Evolutionary conservation across 129 eudicot species (phyloP).

Genomic region (Kitagawia praeruptora): DNA sequence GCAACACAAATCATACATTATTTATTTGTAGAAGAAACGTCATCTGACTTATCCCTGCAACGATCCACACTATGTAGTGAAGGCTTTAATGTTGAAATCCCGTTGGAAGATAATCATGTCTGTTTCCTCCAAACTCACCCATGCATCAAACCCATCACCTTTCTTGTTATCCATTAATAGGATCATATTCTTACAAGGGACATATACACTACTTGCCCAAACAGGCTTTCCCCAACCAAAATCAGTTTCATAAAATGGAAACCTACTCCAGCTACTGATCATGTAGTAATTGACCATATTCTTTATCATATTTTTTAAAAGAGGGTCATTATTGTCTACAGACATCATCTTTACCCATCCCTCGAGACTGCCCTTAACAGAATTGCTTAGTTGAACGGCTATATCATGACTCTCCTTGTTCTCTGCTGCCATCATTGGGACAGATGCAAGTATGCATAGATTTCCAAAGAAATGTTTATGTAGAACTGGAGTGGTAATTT

Average conservation of each 20-base stretch:
- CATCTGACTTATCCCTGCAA: background rate
- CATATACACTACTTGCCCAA: slow-evolving; percentile 13
- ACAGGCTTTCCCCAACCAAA: slow-evolving; percentile 27
- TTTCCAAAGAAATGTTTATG: slow-evolving; percentile 1
- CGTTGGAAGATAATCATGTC: slow-evolving; percentile 9
- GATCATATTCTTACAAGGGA: slow-evolving; percentile 10
- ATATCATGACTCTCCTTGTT: background rate
- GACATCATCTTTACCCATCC: background rate
- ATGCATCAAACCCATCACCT: slow-evolving; percentile 22
- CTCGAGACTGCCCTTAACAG: background rate
- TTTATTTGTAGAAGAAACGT: background rate
- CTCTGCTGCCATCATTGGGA: slow-evolving; percentile 4
- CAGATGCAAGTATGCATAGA: background rate
- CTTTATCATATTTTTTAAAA: background rate
- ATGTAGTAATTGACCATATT: slow-evolving; percentile 18
- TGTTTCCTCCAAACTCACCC: slow-evolving; percentile 22
- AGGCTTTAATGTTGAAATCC: slow-evolving; percentile 14
- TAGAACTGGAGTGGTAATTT: background rate
- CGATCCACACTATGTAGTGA: background rate
- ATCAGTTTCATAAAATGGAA: slow-evolving; percentile 18
- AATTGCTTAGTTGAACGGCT: background rate
- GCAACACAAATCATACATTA: background rate
- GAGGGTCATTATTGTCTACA: background rate
- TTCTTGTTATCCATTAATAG: slow-evolving; percentile 16
- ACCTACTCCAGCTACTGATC: slow-evolving; percentile 23